These are phyloP conservation scores for Pichia ethanolica DNA, from an alignment of 805 yeast species.

Conservation along the genomic window DNA sequence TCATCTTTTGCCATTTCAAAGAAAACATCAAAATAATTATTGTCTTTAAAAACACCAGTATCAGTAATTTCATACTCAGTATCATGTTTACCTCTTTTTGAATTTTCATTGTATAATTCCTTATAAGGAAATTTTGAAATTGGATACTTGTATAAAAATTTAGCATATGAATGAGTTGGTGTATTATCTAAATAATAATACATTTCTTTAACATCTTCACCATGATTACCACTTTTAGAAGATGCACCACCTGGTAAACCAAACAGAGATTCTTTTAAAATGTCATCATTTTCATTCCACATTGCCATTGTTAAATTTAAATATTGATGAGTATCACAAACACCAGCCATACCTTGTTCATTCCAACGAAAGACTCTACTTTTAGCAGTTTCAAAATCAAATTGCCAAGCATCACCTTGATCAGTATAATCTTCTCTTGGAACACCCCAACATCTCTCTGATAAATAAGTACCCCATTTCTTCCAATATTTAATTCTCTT, in stretches of 20 bases:
- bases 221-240: constrained; percentile 67
- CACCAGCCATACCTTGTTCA: constrained; percentile 91
- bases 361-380: constrained; percentile 90
- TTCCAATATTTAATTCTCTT: constrained; percentile 54
- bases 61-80: constrained; percentile 79
- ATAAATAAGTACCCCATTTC: constrained; percentile 86
- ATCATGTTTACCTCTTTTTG: constrained; percentile 56
- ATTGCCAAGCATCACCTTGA: constrained; percentile 88
- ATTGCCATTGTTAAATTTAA: constrained; percentile 74
- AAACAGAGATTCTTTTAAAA: constrained; percentile 77
- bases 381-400: constrained; percentile 78
- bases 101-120: constrained; percentile 61
- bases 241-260: constrained; percentile 83
- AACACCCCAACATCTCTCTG: constrained; percentile 84
- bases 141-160: constrained; percentile 89
- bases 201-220: constrained; percentile 87
- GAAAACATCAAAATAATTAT: constrained; percentile 77
- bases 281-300: constrained; percentile 86
- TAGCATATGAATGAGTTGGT: constrained; percentile 89
- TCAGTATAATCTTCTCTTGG: constrained; percentile 83
- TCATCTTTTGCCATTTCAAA: constrained; percentile 87
- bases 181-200: constrained; percentile 85
- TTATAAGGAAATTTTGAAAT: constrained; percentile 77
- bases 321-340: constrained; percentile 73
- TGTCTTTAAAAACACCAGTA: constrained; percentile 63